A percentile compares a stretch with the other conserved stretches of the same genome.
Conservation (phyloP, 805 yeast species). For the Candida sanyiensis region DNA sequence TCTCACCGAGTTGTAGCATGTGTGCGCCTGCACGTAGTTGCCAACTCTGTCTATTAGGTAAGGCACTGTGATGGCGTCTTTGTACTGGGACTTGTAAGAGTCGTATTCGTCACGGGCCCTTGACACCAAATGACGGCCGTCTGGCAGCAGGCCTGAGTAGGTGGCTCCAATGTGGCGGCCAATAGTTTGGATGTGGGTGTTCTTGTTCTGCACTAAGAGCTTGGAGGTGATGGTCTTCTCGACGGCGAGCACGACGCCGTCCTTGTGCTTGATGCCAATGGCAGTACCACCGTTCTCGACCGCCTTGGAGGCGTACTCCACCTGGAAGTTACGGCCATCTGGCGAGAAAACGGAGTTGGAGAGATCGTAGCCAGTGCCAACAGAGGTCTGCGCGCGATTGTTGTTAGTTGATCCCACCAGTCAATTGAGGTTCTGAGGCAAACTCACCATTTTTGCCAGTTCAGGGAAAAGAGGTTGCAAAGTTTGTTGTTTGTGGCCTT, state of each 20-base stretch:
- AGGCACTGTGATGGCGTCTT: constrained; percentile 71
- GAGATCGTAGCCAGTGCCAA: constrained; percentile 98
- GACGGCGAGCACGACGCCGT: constrained; percentile 96
- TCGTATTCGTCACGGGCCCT: constrained; percentile 91
- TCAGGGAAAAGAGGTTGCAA: too few species aligned
- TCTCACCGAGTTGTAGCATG: constrained; percentile 93
- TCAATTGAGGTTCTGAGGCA: not conserved
- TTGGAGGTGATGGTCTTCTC: constrained; percentile 87
- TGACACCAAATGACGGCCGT: constrained; percentile 88
- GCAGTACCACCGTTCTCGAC: constrained; percentile 97
- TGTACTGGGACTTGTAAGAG: constrained; percentile 70
- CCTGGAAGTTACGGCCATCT: constrained; percentile 95
- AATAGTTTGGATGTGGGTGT: constrained; percentile 85
- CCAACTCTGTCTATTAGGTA: constrained; percentile 85
- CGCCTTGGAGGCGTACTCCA: constrained; percentile 95
- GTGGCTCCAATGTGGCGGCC: constrained; percentile 94
- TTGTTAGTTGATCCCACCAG: not conserved
- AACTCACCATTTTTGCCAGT: constrained; percentile 1
- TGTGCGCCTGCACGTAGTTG: constrained; percentile 88
- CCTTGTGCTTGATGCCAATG: constrained; percentile 84
- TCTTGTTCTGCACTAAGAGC: constrained; percentile 81
- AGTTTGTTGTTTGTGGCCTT: not conserved
- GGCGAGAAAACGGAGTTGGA: constrained; percentile 88
- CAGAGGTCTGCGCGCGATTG: constrained; percentile 55
- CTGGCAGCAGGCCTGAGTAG: constrained; percentile 93